These are phyloP conservation scores for Penstemon davidsonii DNA, from an alignment of 257 asterid species.

Conservation along the genomic window DNA sequence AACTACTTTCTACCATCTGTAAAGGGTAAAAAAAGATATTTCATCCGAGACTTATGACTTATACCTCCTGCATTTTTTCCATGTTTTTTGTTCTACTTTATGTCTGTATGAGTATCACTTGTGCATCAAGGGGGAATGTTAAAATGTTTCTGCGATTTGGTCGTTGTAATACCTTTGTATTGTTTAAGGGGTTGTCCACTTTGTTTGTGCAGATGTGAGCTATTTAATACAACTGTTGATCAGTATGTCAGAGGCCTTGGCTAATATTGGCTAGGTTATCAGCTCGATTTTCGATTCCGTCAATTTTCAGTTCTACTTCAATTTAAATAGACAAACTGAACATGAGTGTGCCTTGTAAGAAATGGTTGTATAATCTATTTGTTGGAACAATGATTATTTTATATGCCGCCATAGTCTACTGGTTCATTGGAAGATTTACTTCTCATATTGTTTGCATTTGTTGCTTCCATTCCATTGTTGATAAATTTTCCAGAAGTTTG, in stretches of 20 bases:
- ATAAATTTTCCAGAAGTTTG: too few species aligned
- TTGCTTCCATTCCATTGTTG: too few species aligned
- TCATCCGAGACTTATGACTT: not conserved
- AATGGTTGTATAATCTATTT: too few species aligned
- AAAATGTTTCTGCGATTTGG: too few species aligned
- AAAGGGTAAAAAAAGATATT: not conserved
- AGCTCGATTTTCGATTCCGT: conserved; percentile 17
- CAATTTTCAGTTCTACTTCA: not conserved
- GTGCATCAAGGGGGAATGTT: not conserved
- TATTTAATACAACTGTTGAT: conserved; percentile 73
- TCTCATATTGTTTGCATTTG: too few species aligned
- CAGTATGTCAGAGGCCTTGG: conserved; percentile 91
- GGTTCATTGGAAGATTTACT: too few species aligned
- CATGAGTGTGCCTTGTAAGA: too few species aligned
- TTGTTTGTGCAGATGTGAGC: conserved; percentile 63
- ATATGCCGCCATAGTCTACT: too few species aligned
- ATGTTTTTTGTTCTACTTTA: not conserved
- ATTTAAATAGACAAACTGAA: not conserved
- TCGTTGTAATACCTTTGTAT: not conserved
- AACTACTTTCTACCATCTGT: not conserved
- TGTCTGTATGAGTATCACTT: not conserved
- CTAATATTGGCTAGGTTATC: conserved; percentile 30
- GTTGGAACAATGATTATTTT: too few species aligned
- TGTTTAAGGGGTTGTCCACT: not conserved
- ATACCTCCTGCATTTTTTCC: not conserved